Percentiles rank a stretch among this genome's conserved stretches.
These are phyloP conservation scores for Cercospora brassicicola DNA, from an alignment of 2,329 filamentous ascomycete species.

Conservation along the genomic window DNA sequence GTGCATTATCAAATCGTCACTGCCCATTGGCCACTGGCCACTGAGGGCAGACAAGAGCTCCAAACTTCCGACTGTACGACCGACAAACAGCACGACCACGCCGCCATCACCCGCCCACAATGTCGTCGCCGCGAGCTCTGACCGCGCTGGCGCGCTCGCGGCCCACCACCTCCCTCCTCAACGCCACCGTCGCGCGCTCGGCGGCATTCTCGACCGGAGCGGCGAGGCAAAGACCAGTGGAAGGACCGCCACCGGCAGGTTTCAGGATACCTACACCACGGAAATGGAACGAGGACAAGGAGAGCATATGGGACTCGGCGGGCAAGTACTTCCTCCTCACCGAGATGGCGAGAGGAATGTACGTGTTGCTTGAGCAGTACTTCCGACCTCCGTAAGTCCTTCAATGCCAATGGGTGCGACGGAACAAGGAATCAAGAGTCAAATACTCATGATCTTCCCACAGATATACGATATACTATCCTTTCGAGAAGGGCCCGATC, in stretches of 20 bases:
- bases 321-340: conserved; percentile 94
- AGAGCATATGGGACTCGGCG: conserved; percentile 75
- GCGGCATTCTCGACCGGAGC: conserved; percentile 65
- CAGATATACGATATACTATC: conserved; percentile 98
- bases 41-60: conserved; percentile 7
- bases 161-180: conserved; percentile 43
- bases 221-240: conserved; percentile 57
- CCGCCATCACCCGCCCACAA: conserved; percentile 37
- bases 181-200: conserved; percentile 42
- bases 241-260: conserved; percentile 73
- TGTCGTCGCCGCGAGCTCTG: conserved; percentile 52
- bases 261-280: conserved; percentile 75
- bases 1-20: not conserved
- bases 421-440: not conserved
- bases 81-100: conserved; percentile 2
- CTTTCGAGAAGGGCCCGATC: conserved; percentile 98
- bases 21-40: not conserved
- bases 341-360: conserved; percentile 98
- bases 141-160: conserved; percentile 50
- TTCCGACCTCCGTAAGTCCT: conserved; percentile 89
- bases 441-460: conserved; percentile 15
- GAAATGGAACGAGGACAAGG: conserved; percentile 77
- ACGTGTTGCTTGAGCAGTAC: conserved; percentile 94
- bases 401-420: conserved; percentile 16
- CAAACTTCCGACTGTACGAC: conserved; percentile 2